Evolutionary conservation across 2,329 filamentous ascomycete genomes (phyloP).

Genomic region (Venturia effusa): DNA sequence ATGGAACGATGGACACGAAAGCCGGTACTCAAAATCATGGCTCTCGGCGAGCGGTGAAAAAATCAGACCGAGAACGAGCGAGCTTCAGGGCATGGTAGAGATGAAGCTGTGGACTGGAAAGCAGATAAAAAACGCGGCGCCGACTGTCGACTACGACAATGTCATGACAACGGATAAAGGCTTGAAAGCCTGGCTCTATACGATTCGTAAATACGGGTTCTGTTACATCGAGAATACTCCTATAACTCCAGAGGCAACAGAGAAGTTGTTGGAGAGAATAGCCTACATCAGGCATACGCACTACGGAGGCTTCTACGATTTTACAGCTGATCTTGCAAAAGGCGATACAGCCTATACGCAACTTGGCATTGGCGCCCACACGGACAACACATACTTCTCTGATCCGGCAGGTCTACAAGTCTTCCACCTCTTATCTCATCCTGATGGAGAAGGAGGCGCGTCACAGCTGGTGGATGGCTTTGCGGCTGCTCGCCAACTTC

Average conservation of each 20-base stretch:
- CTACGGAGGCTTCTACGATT: slow-evolving; percentile 80
- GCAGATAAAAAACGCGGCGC: slow-evolving; percentile 35
- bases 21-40: slow-evolving; percentile 56
- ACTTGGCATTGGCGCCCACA: slow-evolving; percentile 71
- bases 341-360: slow-evolving; percentile 87
- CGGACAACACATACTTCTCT: slow-evolving; percentile 91
- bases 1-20: slow-evolving; percentile 53
- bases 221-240: slow-evolving; percentile 66
- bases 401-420: slow-evolving; percentile 86
- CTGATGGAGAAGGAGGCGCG: slow-evolving; percentile 56
- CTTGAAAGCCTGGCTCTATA: slow-evolving; percentile 50
- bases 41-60: slow-evolving; percentile 24
- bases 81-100: slow-evolving; percentile 20
- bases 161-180: slow-evolving; percentile 48
- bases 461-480: slow-evolving; percentile 85
- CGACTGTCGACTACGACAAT: slow-evolving; percentile 48
- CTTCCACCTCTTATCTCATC: slow-evolving; percentile 83
- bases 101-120: slow-evolving; percentile 25
- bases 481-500: slow-evolving; percentile 53
- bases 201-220: slow-evolving; percentile 62
- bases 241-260: slow-evolving; percentile 56
- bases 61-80: slow-evolving; percentile 28
- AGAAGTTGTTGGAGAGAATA: slow-evolving; percentile 67
- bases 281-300: slow-evolving; percentile 83
- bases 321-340: slow-evolving; percentile 75